These are phyloP conservation scores for Jatropha podagrica DNA, from an alignment of 441 rosid species.

Conservation along the genomic window DNA sequence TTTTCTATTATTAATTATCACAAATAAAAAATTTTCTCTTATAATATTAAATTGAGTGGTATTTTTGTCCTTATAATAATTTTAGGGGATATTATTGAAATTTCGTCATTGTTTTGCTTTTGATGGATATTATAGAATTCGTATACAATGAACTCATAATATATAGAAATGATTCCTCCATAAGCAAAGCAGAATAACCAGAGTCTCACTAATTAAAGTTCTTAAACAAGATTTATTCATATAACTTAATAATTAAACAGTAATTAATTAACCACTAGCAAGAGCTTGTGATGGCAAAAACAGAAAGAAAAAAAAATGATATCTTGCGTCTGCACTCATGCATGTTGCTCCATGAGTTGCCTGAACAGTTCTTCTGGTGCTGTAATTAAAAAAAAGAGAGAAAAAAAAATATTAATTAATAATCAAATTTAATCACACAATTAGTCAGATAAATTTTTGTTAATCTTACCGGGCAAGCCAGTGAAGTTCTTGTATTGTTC, in stretches of 20 bases:
- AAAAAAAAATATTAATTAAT: not conserved
- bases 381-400: conserved; percentile 18
- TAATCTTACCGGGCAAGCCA: conserved; percentile 42
- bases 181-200: too few relatives aligned
- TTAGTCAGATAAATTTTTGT: too few relatives aligned
- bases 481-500: conserved; percentile 56
- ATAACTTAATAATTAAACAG: not conserved
- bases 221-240: not conserved
- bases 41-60: too few relatives aligned
- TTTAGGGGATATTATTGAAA: too few relatives aligned
- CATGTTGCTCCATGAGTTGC: conserved; percentile 48
- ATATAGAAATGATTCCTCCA: too few relatives aligned
- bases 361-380: conserved; percentile 52
- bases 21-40: too few relatives aligned
- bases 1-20: too few relatives aligned
- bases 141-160: too few relatives aligned
- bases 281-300: not conserved
- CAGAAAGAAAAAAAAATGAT: not conserved
- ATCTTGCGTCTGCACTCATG: conserved; percentile 12
- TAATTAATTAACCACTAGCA: not conserved
- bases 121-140: too few relatives aligned
- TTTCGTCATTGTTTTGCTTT: too few relatives aligned
- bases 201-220: not conserved
- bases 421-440: not conserved
- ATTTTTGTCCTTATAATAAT: too few relatives aligned